Evolutionary conservation across 352 stramenopile species (phyloP), one percentile per base, ranked within the genome.

Genomic region (Globisporangium cederbergense): DNA sequence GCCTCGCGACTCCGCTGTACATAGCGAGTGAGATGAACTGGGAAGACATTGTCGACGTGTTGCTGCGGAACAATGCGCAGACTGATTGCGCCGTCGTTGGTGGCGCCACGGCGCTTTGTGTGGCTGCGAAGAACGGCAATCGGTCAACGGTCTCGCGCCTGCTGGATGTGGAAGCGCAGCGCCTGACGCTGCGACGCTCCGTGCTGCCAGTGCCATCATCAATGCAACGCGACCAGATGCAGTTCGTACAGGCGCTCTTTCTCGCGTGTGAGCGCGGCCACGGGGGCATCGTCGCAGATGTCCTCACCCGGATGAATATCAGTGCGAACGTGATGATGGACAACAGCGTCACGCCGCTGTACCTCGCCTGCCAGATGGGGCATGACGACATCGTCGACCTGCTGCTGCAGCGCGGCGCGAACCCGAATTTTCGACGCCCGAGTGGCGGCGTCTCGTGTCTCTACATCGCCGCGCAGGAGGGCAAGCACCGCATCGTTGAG

Each of bases 291-390:
- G 84, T 93, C 11, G 71, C 60, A 0, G 84, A 95, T 38, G 69
- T 95, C 46, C 61, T 95, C 13, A 60, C 77, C 11, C 67, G 76
- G 14, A 83, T 78, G 7, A 72, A 78, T 11, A 47, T 90, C 34
- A 68, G 88, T 54, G 83, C 81, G 16, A 89, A 95, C 63, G 75
- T 83, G 22, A 68, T 91, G 22, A 91, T 94, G 76, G 82, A 90
- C 49, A 79, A 88, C 59, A 91, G 84, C 60, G 83, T 93, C 20
- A 83, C 86, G 20, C 83, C 83, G 49, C 76, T 95, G 32, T 95
- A 95, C 60, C 71, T 95, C 47, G 84, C 83, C 18, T 91, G 83
- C 59, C 86, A 95, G 69, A 95, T 95, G 81, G 86, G 86, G 22
- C 81, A 93, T 65, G 73, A 79, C 11, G 69, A 67, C 22, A 80